Evolutionary conservation across 2,329 filamentous ascomycete species (phyloP).

Genomic region (Talaromyces albobiverticillius): DNA sequence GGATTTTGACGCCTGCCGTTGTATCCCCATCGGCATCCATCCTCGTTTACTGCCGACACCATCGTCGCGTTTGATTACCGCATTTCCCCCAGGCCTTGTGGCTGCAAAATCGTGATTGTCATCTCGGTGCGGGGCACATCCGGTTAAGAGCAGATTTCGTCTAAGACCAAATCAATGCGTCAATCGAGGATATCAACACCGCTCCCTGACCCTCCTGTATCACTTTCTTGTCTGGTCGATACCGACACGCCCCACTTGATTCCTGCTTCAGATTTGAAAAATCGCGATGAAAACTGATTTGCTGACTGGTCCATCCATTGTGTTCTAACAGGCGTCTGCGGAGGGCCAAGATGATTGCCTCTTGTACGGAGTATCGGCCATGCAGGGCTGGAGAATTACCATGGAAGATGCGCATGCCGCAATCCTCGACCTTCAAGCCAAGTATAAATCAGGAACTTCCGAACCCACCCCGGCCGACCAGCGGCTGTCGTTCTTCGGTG

Average conservation of each 20-base stretch:
- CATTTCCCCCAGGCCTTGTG: slow-evolving; percentile 20
- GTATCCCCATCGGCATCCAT: not conserved
- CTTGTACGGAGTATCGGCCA: slow-evolving; percentile 91
- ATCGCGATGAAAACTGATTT: not conserved
- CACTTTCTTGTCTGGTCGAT: not conserved
- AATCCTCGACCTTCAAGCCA: slow-evolving; percentile 78
- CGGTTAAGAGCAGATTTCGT: slow-evolving; percentile 2
- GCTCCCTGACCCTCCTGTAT: not conserved
- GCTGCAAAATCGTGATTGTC: slow-evolving; percentile 8
- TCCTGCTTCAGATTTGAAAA: not conserved
- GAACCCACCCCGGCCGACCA: slow-evolving; percentile 64
- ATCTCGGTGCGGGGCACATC: slow-evolving; percentile 15
- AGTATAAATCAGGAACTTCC: slow-evolving; percentile 50
- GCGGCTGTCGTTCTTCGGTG: slow-evolving; percentile 91
- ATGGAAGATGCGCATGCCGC: slow-evolving; percentile 97
- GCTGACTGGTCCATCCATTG: slow-evolving; percentile 4
- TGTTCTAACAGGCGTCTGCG: slow-evolving; percentile 68
- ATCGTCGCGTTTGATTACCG: slow-evolving; percentile 17
- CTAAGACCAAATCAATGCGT: slow-evolving; percentile 3
- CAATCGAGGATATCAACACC: not conserved
- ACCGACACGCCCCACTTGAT: not conserved
- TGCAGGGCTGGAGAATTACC: slow-evolving; percentile 99
- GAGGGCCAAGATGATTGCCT: slow-evolving; percentile 90
- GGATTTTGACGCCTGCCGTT: slow-evolving; percentile 16
- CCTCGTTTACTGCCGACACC: not conserved